A percentile compares a stretch with the other conserved stretches of the same genome.
Evolutionary conservation across 495 filamentous ascomycete species (phyloP).

Genomic region (Alectoria sarmentosa): DNA sequence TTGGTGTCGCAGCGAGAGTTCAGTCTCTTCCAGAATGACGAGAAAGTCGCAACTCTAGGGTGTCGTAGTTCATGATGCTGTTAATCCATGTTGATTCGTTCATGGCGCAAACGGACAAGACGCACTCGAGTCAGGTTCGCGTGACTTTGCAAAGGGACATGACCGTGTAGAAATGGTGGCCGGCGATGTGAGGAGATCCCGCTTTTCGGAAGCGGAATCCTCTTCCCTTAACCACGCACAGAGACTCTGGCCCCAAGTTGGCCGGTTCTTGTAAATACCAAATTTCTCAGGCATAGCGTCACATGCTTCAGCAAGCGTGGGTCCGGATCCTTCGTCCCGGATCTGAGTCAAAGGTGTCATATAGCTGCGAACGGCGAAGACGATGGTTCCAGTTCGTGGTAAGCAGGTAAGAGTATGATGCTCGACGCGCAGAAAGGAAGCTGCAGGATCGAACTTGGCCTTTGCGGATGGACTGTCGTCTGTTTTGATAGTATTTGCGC

Average conservation of each 20-base stretch:
- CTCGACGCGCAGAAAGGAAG: slow-evolving; percentile 50
- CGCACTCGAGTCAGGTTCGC: neutral
- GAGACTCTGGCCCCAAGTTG: slow-evolving; percentile 13
- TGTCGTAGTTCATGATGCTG: neutral
- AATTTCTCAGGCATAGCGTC: slow-evolving; percentile 23
- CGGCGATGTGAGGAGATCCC: neutral
- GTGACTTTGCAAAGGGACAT: neutral
- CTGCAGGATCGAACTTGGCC: slow-evolving; percentile 7
- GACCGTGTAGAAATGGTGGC: neutral
- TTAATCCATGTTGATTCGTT: no score
- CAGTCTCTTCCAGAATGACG: neutral
- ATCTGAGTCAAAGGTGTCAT: slow-evolving; percentile 60
- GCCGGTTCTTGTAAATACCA: slow-evolving; percentile 18
- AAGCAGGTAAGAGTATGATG: slow-evolving; percentile 71
- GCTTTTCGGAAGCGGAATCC: neutral
- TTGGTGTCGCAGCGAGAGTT: neutral
- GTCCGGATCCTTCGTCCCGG: slow-evolving; percentile 58
- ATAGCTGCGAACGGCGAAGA: slow-evolving; percentile 81
- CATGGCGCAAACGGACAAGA: neutral
- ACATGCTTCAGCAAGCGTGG: slow-evolving; percentile 18
- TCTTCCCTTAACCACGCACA: slow-evolving; percentile 19
- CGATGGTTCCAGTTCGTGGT: slow-evolving; percentile 54
- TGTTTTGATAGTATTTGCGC: slow-evolving; percentile 16
- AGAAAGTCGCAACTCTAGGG: neutral
- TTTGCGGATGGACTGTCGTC: neutral